These are phyloP conservation scores for Penicillium sp. DNA, from an alignment of 2,329 filamentous ascomycete species.

Conservation along the genomic window DNA sequence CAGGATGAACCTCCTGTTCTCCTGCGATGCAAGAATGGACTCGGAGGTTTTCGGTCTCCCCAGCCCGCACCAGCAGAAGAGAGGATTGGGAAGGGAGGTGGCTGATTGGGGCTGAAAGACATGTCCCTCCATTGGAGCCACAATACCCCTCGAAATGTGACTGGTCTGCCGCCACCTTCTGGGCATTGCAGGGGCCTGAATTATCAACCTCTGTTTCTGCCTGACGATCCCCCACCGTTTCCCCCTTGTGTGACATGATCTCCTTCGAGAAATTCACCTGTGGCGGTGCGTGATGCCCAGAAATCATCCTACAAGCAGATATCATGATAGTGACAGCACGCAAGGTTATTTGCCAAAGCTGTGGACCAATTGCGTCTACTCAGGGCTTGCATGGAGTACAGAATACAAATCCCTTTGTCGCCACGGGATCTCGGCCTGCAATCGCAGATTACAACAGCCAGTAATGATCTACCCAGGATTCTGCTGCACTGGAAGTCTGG, in stretches of 20 bases:
- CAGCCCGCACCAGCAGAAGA: neutral
- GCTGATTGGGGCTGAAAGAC: conserved; percentile 15
- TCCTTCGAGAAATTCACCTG: conserved; percentile 9
- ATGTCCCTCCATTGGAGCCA: neutral
- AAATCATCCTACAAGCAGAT: conserved; percentile 7
- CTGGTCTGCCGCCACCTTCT: conserved; percentile 9
- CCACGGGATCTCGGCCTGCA: neutral
- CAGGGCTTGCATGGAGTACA: too few relatives aligned
- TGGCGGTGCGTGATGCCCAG: conserved; percentile 25
- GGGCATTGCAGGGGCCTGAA: neutral
- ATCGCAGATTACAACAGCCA: conserved; percentile 2
- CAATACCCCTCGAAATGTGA: conserved; percentile 17
- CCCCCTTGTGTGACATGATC: conserved; percentile 20
- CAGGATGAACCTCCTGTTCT: neutral
- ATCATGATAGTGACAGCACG: neutral
- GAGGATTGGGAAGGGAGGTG: neutral
- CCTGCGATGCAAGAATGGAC: neutral
- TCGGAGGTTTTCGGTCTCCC: conserved; percentile 23
- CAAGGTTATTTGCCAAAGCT: conserved; percentile 16
- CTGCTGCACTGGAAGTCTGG: neutral
- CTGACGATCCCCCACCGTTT: neutral
- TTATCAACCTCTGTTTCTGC: neutral
- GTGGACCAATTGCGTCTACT: neutral
- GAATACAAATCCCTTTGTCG: too few relatives aligned
- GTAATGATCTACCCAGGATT: conserved; percentile 8